Evolutionary conservation across 1,284 basidiomycete species (phyloP).

Genomic region (Malassezia cuniculi): DNA sequence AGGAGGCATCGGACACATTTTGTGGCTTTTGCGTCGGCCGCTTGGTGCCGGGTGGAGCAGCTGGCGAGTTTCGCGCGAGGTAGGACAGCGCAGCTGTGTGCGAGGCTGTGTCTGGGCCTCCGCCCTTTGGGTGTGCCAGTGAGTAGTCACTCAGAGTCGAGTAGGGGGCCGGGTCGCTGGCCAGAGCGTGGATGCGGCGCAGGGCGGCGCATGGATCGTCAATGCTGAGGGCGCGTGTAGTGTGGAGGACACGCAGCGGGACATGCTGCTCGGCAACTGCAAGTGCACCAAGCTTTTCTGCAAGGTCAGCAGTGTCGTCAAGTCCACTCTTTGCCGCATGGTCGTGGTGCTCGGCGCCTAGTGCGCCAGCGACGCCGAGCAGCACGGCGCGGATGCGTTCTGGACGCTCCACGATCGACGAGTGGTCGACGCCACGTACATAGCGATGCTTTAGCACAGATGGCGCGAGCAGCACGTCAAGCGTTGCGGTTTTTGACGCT

Average conservation of each 20-base stretch:
- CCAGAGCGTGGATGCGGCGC: constrained; percentile 19
- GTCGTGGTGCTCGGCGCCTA: constrained; percentile 14
- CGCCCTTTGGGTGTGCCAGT: too few species aligned
- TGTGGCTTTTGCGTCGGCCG: not conserved
- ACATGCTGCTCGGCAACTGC: too few species aligned
- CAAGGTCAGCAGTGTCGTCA: not conserved
- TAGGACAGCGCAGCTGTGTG: constrained; percentile 4
- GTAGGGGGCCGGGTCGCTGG: constrained; percentile 17
- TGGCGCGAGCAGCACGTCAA: constrained; percentile 36
- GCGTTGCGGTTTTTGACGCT: constrained; percentile 4
- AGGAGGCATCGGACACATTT: constrained; percentile 8
- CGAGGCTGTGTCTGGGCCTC: not conserved
- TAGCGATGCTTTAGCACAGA: constrained; percentile 36
- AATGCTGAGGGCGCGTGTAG: constrained; percentile 18
- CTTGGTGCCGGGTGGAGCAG: constrained; percentile 3
- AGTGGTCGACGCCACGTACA: constrained; percentile 36
- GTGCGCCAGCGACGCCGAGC: constrained; percentile 28
- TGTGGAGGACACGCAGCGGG: constrained; percentile 18
- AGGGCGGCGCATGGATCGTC: constrained; percentile 26
- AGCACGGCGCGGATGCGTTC: constrained; percentile 38
- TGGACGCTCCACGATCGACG: constrained; percentile 39
- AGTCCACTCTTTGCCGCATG: not conserved
- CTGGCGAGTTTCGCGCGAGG: constrained; percentile 5
- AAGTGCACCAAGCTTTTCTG: constrained; percentile 7
- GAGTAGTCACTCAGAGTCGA: constrained; percentile 5